A percentile compares a stretch with the other conserved stretches of the same genome.
Conservation (phyloP, 345 rosid species). For the Brassica rapa region DNA sequence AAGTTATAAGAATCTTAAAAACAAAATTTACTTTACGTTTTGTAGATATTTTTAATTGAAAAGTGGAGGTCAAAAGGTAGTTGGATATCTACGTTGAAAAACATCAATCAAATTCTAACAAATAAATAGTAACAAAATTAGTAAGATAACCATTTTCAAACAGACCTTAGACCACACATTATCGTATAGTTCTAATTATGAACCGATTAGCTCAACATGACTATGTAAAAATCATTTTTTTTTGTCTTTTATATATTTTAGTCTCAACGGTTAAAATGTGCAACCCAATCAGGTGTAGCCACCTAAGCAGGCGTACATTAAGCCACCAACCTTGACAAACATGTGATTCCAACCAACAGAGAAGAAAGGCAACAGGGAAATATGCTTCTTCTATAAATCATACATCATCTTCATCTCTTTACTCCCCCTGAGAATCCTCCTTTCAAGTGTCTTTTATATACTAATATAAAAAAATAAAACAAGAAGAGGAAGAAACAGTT, state of each 20-base stretch:
- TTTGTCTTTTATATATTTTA: not conserved
- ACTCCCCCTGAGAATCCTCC: conserved; percentile 26
- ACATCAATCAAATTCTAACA: conserved; percentile 21
- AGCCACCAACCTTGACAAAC: conserved; percentile 24
- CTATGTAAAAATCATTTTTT: not conserved
- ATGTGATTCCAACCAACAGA: conserved; percentile 19
- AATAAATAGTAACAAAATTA: not conserved
- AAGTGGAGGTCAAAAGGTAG: conserved; percentile 23
- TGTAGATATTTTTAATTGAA: conserved; percentile 11
- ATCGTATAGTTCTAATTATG: not conserved
- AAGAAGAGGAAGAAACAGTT: conserved; percentile 32
- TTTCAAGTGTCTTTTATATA: conserved; percentile 1
- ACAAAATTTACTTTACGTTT: conserved; percentile 31
- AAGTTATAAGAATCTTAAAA: conserved; percentile 26
- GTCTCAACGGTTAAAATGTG: conserved; percentile 24
- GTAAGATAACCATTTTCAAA: not conserved
- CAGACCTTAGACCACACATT: not conserved
- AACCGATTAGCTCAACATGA: not conserved
- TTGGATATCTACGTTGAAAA: conserved; percentile 29
- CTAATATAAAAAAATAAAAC: not conserved
- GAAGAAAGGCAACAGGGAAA: conserved; percentile 4
- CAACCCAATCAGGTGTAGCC: not conserved
- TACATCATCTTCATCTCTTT: conserved; percentile 12
- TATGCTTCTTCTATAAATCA: conserved; percentile 27
- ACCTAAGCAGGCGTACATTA: conserved; percentile 26